Evolutionary conservation across 495 filamentous ascomycete genomes (phyloP), one percentile per base, ranked within the genome.

Genomic region (Bacidia gigantensis): DNA sequence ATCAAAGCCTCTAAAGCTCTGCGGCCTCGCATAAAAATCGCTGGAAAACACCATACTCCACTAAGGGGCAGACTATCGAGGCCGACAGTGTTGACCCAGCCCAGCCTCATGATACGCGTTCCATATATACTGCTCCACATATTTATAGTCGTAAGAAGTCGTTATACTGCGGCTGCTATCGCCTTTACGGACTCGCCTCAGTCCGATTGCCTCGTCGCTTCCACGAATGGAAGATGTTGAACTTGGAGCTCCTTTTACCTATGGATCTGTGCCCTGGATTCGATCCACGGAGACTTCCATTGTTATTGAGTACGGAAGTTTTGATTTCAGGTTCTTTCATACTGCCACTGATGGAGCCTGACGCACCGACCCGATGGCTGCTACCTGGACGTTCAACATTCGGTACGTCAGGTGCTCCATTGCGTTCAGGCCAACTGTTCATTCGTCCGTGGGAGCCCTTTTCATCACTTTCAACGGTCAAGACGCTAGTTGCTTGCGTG

Each of bases 401-500:
- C 18, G 57, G 49, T 20, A 58, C 50, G 23, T 48, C 53, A 14
- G 58, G 60, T 29, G 52, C 39, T 3, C 58, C 50, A 24, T 56
- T 54, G 20, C 45, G 43, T 14, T 56, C 52, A 22, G 54, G 39
- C 46, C 55, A 55, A 29, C 55, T 55, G 49, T 70, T 65, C 20
- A 50, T 46, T 23, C 54, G 44, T 9, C 50, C 26, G 3, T 59
- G 59, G 10, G 54, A 53, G 29, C 50, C 54, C 43, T 75, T 71
- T 22, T 74, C 72, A 12, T 69, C 65, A 40, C 71, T 74, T 48
- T 76, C 70, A 26, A 68, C 65, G 11, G 69, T 69, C 23, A 77
- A 59, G 43, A 74, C 67, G 56, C 74, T 77, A 3, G 74, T 73
- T 12, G 72, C 74, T 51, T 76, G 73, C 18, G 73, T 77, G 9